Percentiles rank a stretch among this genome's conserved stretches.
Conservation (phyloP, 2,329 filamentous ascomycete species). For the Dactylellina leptospora region DNA sequence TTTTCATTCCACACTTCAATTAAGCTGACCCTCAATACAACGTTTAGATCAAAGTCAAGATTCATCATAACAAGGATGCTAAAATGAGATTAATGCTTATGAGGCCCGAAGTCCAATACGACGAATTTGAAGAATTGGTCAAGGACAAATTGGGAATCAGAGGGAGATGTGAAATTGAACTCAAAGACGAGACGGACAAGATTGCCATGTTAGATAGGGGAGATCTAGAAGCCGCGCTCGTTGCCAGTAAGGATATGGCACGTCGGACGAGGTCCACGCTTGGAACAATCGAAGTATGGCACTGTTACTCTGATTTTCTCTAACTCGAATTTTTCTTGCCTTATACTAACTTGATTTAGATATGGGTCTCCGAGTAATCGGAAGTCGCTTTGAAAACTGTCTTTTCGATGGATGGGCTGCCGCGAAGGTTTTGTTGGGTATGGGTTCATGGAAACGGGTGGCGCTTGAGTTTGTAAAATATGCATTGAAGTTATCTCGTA, state of each 20-base stretch:
- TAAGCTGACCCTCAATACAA: not conserved
- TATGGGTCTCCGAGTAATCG: slow-evolving; percentile 42
- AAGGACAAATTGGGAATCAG: slow-evolving; percentile 84
- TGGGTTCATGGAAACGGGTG: too few species aligned
- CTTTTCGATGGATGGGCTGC: not conserved
- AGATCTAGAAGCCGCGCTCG: slow-evolving; percentile 87
- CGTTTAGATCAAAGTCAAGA: slow-evolving; percentile 83
- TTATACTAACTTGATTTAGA: slow-evolving; percentile 15
- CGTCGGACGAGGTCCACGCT: slow-evolving; percentile 79
- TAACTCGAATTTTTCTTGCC: not conserved
- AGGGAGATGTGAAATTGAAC: slow-evolving; percentile 84
- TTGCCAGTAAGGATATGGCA: slow-evolving; percentile 72
- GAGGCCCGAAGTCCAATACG: slow-evolving; percentile 74
- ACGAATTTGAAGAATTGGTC: slow-evolving; percentile 79
- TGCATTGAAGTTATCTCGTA: too few species aligned
- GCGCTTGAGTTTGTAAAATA: too few species aligned
- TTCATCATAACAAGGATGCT: slow-evolving; percentile 73
- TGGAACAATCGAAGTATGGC: slow-evolving; percentile 91
- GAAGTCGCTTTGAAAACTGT: not conserved
- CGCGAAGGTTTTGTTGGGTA: too few species aligned
- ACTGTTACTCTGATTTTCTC: not conserved
- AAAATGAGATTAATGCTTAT: slow-evolving; percentile 96
- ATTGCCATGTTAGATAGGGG: slow-evolving; percentile 97
- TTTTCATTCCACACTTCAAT: not conserved
- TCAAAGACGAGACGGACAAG: slow-evolving; percentile 88